Evolutionary conservation across 805 yeast genomes (phyloP).

Genomic region (Yamadazyma olivae): DNA sequence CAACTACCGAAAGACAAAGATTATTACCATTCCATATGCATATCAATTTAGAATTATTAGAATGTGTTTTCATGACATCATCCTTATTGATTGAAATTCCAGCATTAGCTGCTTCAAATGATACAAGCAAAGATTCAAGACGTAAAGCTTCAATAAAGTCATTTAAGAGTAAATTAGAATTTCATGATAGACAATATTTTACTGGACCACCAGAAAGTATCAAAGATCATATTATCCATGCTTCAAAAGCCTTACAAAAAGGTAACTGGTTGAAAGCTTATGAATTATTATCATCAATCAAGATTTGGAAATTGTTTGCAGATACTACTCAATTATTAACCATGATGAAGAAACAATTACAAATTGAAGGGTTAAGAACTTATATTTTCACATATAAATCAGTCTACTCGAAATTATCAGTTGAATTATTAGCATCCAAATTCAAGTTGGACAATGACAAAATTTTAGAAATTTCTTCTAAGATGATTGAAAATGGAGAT

Average conservation of each 20-base stretch:
- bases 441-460: slow-evolving; percentile 60
- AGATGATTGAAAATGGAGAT: slow-evolving; percentile 77
- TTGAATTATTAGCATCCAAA: slow-evolving; percentile 57
- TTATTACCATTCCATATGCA: slow-evolving; percentile 98
- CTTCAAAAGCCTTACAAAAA: slow-evolving; percentile 80
- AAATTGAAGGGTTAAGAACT: slow-evolving; percentile 90
- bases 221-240: slow-evolving; percentile 88
- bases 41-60: slow-evolving; percentile 91
- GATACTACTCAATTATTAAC: slow-evolving; percentile 62
- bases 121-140: slow-evolving; percentile 61
- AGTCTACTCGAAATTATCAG: slow-evolving; percentile 70
- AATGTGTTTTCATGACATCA: slow-evolving; percentile 88
- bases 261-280: slow-evolving; percentile 88
- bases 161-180: slow-evolving; percentile 86
- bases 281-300: slow-evolving; percentile 68
- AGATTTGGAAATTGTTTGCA: slow-evolving; percentile 82
- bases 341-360: slow-evolving; percentile 77
- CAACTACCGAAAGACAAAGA: slow-evolving; percentile 68
- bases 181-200: slow-evolving; percentile 90
- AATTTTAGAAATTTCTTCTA: slow-evolving; percentile 63
- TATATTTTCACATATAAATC: slow-evolving; percentile 81
- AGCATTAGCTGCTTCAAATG: slow-evolving; percentile 69
- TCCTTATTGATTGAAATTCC: slow-evolving; percentile 92
- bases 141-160: slow-evolving; percentile 63
- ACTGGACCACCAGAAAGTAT: slow-evolving; percentile 98